Evolutionary conservation across 108 stramenopile species (phyloP), one percentile per base, ranked within the genome.

Genomic region (Stephanodiscus minutulus): DNA sequence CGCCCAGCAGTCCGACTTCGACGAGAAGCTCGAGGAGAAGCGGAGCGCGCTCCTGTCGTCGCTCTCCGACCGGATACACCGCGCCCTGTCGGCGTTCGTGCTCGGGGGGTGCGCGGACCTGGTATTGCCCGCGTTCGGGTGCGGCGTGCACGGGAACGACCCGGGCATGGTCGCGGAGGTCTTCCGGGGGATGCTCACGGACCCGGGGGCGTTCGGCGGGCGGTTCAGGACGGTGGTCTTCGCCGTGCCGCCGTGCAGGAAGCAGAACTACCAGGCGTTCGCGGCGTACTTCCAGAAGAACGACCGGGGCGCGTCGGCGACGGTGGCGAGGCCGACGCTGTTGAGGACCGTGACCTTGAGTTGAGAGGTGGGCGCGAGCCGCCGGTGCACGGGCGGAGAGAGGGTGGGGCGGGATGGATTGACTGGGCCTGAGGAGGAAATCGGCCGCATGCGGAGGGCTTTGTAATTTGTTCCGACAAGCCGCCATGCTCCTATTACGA

Each of bases 91-190:
- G 12, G 77, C 77, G 7, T 80, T 83, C 61, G 78, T 76, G 27
- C 48, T 83, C 25, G 83, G 83, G 36, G 43, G 76, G 11, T 81
- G 84, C 47, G 79, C 77, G 10, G 84, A 85, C 56, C 58, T 87
- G 49, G 76, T 87, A 20, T 53, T 87, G n/a, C 81, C 83, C n/a
- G 83, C 86, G n/a, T 87, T 84, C 66, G 86, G 86, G 7, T 87
- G 86, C 29, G 86, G 86, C 17, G 83, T 87, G 12, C 81, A 81
- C 35, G 82, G 82, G 21, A 87, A 87, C 46, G 83, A 84, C 62
- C 86, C 86, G 22, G 29, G 55, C 55, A 78, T 82, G 74, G 83
- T 87, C n/a, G 82, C 82, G 8, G 49, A 56, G 31, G 79, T 82
- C 0, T 85, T 85, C 53, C 73, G 71, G 49, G 82, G 70, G 22